Evolutionary conservation across 208 protist genomes (phyloP), one percentile per base, ranked within the genome.

Genomic region (Herpetomonas samuelpessoai): DNA sequence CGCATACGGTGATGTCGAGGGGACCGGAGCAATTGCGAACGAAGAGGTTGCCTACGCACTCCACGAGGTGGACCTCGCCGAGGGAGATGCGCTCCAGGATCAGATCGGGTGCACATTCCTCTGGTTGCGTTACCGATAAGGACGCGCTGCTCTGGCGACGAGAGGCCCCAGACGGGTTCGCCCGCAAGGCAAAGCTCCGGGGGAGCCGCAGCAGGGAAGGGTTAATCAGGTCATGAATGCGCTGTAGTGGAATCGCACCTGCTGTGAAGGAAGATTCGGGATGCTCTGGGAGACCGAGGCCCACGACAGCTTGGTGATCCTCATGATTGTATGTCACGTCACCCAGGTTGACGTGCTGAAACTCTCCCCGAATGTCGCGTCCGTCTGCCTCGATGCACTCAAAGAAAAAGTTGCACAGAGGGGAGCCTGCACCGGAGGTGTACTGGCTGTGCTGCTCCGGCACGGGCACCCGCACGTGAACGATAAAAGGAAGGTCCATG

Each of bases 1-100:
- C 75, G 30, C 71, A 77, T 24, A 93, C 74, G 29, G 77, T 62
- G 41, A 95, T 83, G 26, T 93, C 74, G 2, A 95, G 71, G 25
- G 83, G 85, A 2, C 86, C 89, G 1, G 56, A 64, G 54, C 85
- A 92, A 47, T 77, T 54, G 27, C 72, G 65, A 35, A 95, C 76
- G 49, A 60, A 63, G 12, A 95, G 65, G 12, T 65, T 81, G 21
- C 62, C 60, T 1, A 91, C 70, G 16, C 75, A 65, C 18, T 91
- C 86, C 21, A 60, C 65, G 19, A 95, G 47, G 55, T 89, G 86
- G 21, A 95, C 39, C 14, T 71, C 55, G 4, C 88, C 88, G 3
- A 61, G 39, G 18, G 62, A 56, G 22, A 95, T 50, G 12, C 80
- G 76, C 60, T 88, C 76, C 0, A 94, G 18, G 18, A 88, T 53